These are phyloP conservation scores for Phyllosticta citrichinensis DNA, from an alignment of 2,329 filamentous ascomycete genomes.

Conservation along the genomic window DNA sequence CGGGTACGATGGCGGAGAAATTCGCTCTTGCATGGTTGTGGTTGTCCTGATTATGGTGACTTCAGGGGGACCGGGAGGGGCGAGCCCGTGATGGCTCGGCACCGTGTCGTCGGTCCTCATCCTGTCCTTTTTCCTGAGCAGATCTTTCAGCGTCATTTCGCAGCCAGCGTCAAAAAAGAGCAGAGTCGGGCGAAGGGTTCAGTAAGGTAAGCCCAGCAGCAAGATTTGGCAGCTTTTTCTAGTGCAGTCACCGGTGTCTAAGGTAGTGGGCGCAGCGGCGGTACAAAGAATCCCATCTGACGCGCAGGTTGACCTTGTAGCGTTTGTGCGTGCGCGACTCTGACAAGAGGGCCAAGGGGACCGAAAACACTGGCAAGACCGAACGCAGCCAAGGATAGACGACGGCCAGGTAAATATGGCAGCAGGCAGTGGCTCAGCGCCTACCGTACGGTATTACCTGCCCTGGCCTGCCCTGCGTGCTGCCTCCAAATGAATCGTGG, in stretches of 20 bases:
- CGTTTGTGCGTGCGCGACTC: slow-evolving; percentile 1
- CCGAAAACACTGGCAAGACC: background rate
- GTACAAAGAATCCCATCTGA: slow-evolving; percentile 1
- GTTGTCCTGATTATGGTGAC: slow-evolving; percentile 72
- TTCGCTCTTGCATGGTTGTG: slow-evolving; percentile 67
- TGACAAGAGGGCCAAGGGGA: background rate
- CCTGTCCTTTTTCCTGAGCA: slow-evolving; percentile 54
- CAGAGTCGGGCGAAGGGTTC: background rate
- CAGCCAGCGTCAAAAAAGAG: background rate
- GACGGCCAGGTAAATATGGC: background rate
- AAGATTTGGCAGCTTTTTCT: background rate
- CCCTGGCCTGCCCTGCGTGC: background rate
- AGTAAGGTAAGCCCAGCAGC: background rate
- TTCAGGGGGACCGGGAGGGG: slow-evolving; percentile 19
- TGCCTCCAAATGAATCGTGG: slow-evolving; percentile 5
- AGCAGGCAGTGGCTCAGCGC: slow-evolving; percentile 8
- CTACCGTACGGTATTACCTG: background rate
- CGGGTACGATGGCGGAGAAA: slow-evolving; percentile 55
- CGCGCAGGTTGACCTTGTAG: slow-evolving; percentile 8
- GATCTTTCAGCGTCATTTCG: slow-evolving; percentile 48
- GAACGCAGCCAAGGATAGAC: background rate
- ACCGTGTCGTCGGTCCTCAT: slow-evolving; percentile 25
- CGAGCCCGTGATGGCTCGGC: slow-evolving; percentile 13
- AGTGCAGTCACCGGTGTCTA: background rate
- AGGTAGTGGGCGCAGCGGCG: background rate